Conservation (phyloP, 2,329 filamentous ascomycete species). For the Dactylellina leptospora region DNA sequence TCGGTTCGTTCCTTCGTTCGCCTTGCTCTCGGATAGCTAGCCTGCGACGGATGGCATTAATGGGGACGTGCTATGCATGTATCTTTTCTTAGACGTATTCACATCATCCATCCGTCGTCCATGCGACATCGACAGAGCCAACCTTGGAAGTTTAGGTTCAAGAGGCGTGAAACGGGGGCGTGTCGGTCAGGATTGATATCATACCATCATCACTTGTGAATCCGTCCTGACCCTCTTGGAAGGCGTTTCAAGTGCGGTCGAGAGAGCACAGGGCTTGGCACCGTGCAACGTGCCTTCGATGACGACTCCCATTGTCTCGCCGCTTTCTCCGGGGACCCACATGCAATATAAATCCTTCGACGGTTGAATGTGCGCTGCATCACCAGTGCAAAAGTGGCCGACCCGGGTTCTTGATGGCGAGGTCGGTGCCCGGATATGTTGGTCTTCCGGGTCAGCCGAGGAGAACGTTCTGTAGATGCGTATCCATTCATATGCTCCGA, state of each 20-base stretch:
- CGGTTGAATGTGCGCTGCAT: background rate
- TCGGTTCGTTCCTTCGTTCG: constrained; percentile 31
- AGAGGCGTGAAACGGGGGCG: background rate
- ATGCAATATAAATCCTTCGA: background rate
- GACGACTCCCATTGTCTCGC: constrained; percentile 42
- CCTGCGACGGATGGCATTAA: constrained; percentile 14
- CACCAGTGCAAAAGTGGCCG: background rate
- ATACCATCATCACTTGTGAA: no score
- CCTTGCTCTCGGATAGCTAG: constrained; percentile 30
- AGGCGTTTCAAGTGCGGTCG: constrained; percentile 11
- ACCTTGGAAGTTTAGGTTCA: background rate
- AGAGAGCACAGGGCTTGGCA: constrained; percentile 17
- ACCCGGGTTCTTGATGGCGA: background rate
- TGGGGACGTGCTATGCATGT: constrained; percentile 5
- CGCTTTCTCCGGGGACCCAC: constrained; percentile 16
- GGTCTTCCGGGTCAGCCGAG: background rate
- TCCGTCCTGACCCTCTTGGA: background rate
- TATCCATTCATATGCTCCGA: background rate
- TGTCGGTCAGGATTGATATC: no score
- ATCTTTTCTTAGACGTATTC: constrained; percentile 12
- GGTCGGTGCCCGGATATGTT: background rate
- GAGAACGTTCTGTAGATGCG: background rate
- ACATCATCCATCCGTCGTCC: background rate
- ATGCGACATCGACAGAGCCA: background rate
- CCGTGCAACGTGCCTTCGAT: constrained; percentile 41